These are phyloP conservation scores for Evansstolkia leycettana DNA, from an alignment of 495 filamentous ascomycete genomes.

Conservation along the genomic window DNA sequence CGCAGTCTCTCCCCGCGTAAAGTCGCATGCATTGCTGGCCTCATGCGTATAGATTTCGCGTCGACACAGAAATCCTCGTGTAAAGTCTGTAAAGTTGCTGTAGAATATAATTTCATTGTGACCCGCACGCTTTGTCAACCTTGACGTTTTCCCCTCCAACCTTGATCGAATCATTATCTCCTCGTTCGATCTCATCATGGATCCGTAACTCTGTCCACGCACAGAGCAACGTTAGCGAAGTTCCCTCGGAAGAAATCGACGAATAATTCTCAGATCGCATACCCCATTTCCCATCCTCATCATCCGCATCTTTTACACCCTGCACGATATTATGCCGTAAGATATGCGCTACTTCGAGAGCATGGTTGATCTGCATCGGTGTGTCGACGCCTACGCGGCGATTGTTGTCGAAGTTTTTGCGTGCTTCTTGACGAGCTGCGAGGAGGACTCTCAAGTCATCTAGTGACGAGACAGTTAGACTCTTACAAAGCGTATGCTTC, in stretches of 20 bases:
- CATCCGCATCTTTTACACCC: slow-evolving; percentile 42
- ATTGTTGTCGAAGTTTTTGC: slow-evolving; percentile 57
- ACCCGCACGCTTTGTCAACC: slow-evolving; percentile 34
- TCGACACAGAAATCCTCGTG: no score
- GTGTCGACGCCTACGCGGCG: slow-evolving; percentile 40
- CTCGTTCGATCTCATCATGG: slow-evolving; percentile 80
- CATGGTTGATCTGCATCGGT: slow-evolving; percentile 53
- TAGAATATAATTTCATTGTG: slow-evolving; percentile 7
- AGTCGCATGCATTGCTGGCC: no score
- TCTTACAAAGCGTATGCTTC: background rate
- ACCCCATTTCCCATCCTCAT: slow-evolving; percentile 54
- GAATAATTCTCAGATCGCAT: slow-evolving; percentile 20
- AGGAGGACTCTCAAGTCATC: slow-evolving; percentile 53
- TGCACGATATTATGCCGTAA: slow-evolving; percentile 81
- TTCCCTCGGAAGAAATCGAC: no score
- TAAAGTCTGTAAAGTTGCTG: no score
- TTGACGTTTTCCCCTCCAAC: slow-evolving; percentile 32
- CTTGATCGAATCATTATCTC: slow-evolving; percentile 83
- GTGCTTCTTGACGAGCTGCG: slow-evolving; percentile 59
- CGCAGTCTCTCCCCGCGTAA: background rate
- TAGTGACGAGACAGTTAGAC: slow-evolving; percentile 14
- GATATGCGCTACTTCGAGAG: slow-evolving; percentile 71
- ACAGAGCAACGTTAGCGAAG: no score
- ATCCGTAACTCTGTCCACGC: slow-evolving; percentile 67
- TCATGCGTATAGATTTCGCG: no score